Conservation (phyloP, 2,329 filamentous ascomycete genomes). For the Pseudopyrenochaeta lycopersici region DNA sequence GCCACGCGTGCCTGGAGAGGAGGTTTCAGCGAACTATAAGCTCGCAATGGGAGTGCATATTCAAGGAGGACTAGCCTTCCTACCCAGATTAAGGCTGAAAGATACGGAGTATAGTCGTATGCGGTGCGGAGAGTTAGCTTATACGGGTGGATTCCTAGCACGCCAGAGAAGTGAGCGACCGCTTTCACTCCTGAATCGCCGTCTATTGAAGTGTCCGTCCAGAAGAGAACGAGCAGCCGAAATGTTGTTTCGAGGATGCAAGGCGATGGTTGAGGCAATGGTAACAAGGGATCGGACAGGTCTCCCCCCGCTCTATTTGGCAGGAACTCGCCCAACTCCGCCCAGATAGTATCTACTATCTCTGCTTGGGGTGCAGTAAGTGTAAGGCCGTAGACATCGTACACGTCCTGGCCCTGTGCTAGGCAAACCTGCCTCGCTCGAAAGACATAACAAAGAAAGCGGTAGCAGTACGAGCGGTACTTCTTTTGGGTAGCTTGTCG, state of each 20-base stretch:
- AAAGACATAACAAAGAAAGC: no score
- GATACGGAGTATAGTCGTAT: conserved; percentile 11
- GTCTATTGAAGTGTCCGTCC: conserved; percentile 8
- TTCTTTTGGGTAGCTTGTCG: no score
- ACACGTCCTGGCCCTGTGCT: no score
- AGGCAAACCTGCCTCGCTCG: no score
- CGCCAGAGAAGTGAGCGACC: conserved; percentile 10
- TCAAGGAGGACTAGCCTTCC: conserved; percentile 5
- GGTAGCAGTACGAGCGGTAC: no score
- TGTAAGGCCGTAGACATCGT: no score
- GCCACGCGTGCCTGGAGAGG: conserved; percentile 5
- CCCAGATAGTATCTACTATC: no score
- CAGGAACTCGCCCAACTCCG: no score
- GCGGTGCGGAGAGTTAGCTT: conserved; percentile 9
- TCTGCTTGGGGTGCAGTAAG: no score
- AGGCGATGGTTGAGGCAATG: no score
- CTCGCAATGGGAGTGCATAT: conserved; percentile 10
- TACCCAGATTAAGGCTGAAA: conserved; percentile 12
- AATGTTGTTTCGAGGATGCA: conserved; percentile 9
- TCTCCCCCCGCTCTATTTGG: no score
- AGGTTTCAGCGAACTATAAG: conserved; percentile 8
- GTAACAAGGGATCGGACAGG: no score
- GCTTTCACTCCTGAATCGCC: conserved; percentile 6
- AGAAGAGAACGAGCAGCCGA: conserved; percentile 18
- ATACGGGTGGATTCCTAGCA: conserved; percentile 10